Evolutionary conservation across 371 early-diverging fungal species (phyloP).

Genomic region (Chytridium lagenaria): DNA sequence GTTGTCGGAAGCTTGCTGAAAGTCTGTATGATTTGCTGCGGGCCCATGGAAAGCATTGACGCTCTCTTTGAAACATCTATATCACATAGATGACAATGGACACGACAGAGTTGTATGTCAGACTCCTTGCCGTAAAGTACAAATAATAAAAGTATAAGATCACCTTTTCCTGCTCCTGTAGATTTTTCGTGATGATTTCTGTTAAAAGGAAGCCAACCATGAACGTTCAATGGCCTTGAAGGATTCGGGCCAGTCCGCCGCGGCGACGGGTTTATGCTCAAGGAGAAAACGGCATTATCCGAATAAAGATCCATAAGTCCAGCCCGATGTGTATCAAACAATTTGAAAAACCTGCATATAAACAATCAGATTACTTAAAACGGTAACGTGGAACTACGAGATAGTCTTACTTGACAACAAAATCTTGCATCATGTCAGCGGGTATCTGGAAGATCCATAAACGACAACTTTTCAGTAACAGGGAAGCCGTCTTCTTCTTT

Average conservation of each 20-base stretch:
- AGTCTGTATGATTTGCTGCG: constrained; percentile 45
- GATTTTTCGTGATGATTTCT: constrained; percentile 41
- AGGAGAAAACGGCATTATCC: constrained; percentile 37
- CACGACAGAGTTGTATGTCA: no score
- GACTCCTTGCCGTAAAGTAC: no score
- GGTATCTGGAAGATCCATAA: constrained; percentile 44
- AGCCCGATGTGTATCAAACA: constrained; percentile 47
- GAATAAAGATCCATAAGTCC: constrained; percentile 39
- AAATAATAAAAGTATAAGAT: not conserved
- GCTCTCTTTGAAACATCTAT: constrained; percentile 24
- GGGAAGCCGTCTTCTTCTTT: constrained; percentile 31
- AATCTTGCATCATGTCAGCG: constrained; percentile 35
- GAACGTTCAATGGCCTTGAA: constrained; percentile 23
- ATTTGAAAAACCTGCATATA: constrained; percentile 37
- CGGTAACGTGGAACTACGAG: not conserved
- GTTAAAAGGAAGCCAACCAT: constrained; percentile 38
- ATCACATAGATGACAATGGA: not conserved
- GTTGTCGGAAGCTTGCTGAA: constrained; percentile 57
- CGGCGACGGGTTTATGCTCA: constrained; percentile 31
- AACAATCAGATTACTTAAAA: no score
- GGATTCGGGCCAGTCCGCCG: constrained; percentile 9
- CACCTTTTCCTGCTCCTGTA: constrained; percentile 18
- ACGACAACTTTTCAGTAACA: constrained; percentile 34
- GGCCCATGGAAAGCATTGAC: constrained; percentile 42
- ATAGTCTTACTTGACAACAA: constrained; percentile 46